Evolutionary conservation across 106 monocot species (phyloP), one percentile per base, ranked within the genome.

Genomic region (Ottelia alismoides): DNA sequence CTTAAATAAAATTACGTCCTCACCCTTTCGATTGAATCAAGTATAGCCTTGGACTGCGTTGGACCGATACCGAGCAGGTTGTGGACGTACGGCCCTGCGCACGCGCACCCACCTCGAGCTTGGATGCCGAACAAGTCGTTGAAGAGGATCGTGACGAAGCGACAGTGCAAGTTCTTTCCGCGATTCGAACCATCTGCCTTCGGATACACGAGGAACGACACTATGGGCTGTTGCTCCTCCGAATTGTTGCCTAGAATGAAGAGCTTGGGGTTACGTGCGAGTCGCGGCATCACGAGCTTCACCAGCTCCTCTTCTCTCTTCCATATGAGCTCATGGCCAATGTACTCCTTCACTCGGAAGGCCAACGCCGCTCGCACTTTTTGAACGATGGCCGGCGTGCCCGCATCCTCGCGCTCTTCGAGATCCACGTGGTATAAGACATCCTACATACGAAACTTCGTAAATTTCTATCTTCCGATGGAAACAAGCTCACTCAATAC

Each of bases 91-190:
- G 86, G 86, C 20, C 86, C 77, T 1, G 86, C 86, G 52, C 87
- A 88, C 18, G 78, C 57, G 60, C 87, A 86, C 1, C 85, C 85
- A 2, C 76, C 85, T 22, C 83, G 78, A 7, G 72, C 72, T 43
- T 87, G 86, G 55, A 87, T 52, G 18, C 86, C 86, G 53, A 87
- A 81, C 60, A 87, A 43, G 65, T 87, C 86, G 30, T 74, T 81
- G 22, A 87, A 50, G 24, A 87, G 58, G 58, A 55, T 74, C 2
- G 80, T 46, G 19, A 77, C 85, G 50, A 82, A 88, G 0, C 78
- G 72, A 31, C 82, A 72, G 64, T 88, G 82, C 20, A 88, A 66
- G 22, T 66, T 66, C 60, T 40, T 74, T 32, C 64, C 49, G 14
- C 44, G 18, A 7, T 44, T 31, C 31, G 61, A 4, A 35, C 51